Evolutionary conservation across 768 basidiomycete genomes (phyloP).

Genomic region (Filobasidium floriforme): DNA sequence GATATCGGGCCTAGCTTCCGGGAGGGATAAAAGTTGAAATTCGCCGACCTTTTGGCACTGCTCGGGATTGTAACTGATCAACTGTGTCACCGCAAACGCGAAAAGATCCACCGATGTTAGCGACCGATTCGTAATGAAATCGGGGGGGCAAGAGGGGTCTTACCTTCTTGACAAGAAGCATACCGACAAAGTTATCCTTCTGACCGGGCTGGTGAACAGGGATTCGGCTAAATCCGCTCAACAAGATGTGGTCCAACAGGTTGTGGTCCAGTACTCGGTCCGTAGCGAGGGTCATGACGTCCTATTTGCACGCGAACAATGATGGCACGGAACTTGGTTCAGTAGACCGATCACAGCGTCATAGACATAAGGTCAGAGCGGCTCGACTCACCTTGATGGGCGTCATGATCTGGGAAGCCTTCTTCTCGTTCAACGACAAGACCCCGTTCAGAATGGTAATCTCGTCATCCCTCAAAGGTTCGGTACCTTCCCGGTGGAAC

Average conservation of each 20-base stretch:
- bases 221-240: conserved; percentile 77
- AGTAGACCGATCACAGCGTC: background rate
- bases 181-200: conserved; percentile 64
- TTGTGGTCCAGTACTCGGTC: conserved; percentile 73
- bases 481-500: conserved; percentile 47
- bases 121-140: background rate
- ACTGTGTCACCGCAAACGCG: conserved; percentile 47
- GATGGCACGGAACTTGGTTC: background rate
- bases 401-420: conserved; percentile 69
- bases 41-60: conserved; percentile 49
- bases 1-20: conserved; percentile 78
- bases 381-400: conserved; percentile 59
- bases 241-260: conserved; percentile 59
- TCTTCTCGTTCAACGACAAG: conserved; percentile 45
- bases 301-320: conserved; percentile 47
- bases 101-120: conserved; percentile 4
- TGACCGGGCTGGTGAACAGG: conserved; percentile 72
- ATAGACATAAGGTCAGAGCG: no score
- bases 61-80: conserved; percentile 83
- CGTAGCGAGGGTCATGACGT: conserved; percentile 69
- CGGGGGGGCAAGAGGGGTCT: conserved; percentile 10
- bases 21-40: conserved; percentile 72
- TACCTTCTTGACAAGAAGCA: conserved; percentile 76
- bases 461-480: conserved; percentile 48
- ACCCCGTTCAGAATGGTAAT: conserved; percentile 46